Evolutionary conservation across 1,284 basidiomycete genomes (phyloP).

Genomic region (Ustilago vetiveriae): DNA sequence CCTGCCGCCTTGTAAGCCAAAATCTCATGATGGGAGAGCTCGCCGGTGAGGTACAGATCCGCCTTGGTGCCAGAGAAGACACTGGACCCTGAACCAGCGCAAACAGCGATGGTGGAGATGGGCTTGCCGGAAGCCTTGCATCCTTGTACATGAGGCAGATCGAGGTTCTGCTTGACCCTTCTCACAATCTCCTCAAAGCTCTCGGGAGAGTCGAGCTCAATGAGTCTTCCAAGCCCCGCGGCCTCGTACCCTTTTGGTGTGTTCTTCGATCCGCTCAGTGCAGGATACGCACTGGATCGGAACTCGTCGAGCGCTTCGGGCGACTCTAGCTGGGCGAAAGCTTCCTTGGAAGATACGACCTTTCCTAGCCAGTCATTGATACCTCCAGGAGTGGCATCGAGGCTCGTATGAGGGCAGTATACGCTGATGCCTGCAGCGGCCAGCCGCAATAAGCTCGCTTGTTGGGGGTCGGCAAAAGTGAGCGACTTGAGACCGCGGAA

Average conservation of each 20-base stretch:
- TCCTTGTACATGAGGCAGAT: conserved; percentile 32
- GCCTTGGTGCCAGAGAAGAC: conserved; percentile 51
- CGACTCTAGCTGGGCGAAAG: conserved; percentile 20
- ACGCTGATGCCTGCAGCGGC: conserved; percentile 83
- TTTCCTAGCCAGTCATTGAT: conserved; percentile 73
- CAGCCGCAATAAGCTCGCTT: conserved; percentile 80
- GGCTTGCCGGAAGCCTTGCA: conserved; percentile 31
- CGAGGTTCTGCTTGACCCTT: conserved; percentile 46
- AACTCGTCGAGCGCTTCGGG: conserved; percentile 1
- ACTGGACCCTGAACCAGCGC: conserved; percentile 60
- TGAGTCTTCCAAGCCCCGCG: conserved; percentile 45
- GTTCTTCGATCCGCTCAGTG: conserved; percentile 18
- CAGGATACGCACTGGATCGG: conserved; percentile 1
- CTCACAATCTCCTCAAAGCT: conserved; percentile 35
- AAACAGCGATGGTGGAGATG: conserved; percentile 57
- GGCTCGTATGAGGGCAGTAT: conserved; percentile 85
- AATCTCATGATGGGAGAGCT: conserved; percentile 63
- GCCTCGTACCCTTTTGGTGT: conserved; percentile 23
- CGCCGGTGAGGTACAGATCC: conserved; percentile 63
- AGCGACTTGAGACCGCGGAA: conserved; percentile 82
- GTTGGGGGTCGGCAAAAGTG: conserved; percentile 81
- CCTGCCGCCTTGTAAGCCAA: conserved; percentile 59
- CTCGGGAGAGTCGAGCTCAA: conserved; percentile 20
- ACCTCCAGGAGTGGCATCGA: conserved; percentile 83
- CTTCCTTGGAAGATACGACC: conserved; percentile 29